Evolutionary conservation across 331 rosid species (phyloP).

Genomic region (Pyrus hybrid): DNA sequence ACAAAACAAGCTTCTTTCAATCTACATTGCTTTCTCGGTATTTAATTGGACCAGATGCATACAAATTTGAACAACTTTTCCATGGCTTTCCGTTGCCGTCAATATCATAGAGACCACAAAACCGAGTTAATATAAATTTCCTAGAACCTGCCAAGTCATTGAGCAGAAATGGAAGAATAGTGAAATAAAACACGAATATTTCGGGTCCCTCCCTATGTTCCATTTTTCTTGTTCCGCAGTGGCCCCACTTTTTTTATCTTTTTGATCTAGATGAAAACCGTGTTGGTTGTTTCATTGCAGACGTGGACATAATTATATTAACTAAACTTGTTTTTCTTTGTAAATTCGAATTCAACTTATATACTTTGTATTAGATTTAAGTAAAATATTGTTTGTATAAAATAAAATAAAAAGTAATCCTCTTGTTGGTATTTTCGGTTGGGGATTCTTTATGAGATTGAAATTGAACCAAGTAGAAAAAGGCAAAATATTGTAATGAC

Average conservation of each 20-base stretch:
- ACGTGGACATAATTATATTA: too few relatives aligned
- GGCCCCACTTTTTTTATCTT: background rate
- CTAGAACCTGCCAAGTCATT: constrained; percentile 23
- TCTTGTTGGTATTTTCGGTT: too few relatives aligned
- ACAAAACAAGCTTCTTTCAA: background rate
- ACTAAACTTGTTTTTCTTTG: background rate
- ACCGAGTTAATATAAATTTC: constrained; percentile 5
- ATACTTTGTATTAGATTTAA: too few relatives aligned
- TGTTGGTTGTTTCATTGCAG: background rate
- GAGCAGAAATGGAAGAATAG: constrained; percentile 6
- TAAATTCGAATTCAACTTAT: too few relatives aligned
- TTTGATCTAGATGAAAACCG: background rate
- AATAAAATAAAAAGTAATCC: too few relatives aligned
- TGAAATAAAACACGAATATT: background rate
- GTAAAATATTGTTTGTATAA: too few relatives aligned
- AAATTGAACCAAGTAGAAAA: background rate
- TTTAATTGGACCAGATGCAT: background rate
- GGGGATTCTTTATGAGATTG: background rate
- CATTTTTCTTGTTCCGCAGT: background rate
- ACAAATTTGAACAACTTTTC: background rate
- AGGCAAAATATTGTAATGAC: background rate
- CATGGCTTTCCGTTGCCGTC: background rate
- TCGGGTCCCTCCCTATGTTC: background rate
- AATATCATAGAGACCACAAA: background rate
- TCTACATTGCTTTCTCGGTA: background rate